Percentiles rank a stretch among this genome's conserved stretches.
These are phyloP conservation scores for Chaetomium sp. DNA, from an alignment of 2,329 filamentous ascomycete species.

Conservation along the genomic window DNA sequence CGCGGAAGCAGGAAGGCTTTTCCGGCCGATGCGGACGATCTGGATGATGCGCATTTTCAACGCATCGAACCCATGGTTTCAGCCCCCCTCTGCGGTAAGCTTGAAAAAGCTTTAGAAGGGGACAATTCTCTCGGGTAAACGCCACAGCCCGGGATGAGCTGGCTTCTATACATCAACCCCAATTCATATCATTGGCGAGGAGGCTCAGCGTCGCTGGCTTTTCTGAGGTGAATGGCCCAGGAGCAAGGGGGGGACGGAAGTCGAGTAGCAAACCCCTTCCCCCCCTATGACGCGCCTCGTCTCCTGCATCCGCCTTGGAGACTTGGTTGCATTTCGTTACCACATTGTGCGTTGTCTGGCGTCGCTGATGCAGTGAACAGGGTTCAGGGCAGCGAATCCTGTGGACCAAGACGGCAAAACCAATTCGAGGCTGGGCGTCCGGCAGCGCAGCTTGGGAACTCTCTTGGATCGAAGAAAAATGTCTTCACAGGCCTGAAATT, in stretches of 20 bases:
- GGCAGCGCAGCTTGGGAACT: slow-evolving; percentile 3
- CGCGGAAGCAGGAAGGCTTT: slow-evolving; percentile 35
- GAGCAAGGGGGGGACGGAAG: slow-evolving; percentile 8
- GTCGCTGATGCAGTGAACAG: slow-evolving; percentile 22
- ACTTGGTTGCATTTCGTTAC: slow-evolving; percentile 19
- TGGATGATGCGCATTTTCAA: slow-evolving; percentile 34
- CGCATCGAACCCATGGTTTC: slow-evolving; percentile 20
- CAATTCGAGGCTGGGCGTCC: neutral
- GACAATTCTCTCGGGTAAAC: too few relatives aligned
- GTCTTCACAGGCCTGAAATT: neutral
- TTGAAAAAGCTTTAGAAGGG: too few relatives aligned
- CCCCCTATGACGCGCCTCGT: slow-evolving; percentile 16
- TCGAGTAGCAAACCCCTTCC: slow-evolving; percentile 10
- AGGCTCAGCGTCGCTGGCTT: neutral
- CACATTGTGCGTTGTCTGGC: slow-evolving; percentile 16
- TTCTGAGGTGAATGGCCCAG: slow-evolving; percentile 7
- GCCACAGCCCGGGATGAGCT: too few relatives aligned
- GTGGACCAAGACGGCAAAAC: slow-evolving; percentile 9
- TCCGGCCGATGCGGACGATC: slow-evolving; percentile 32
- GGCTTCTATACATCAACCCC: too few relatives aligned
- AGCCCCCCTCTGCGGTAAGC: too few relatives aligned
- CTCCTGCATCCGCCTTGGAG: slow-evolving; percentile 18
- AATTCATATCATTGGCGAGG: neutral
- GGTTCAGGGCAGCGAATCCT: slow-evolving; percentile 18
- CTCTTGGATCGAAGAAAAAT: neutral